Evolutionary conservation across 2,329 filamentous ascomycete species (phyloP).

Genomic region (Ascochyta rabiei): DNA sequence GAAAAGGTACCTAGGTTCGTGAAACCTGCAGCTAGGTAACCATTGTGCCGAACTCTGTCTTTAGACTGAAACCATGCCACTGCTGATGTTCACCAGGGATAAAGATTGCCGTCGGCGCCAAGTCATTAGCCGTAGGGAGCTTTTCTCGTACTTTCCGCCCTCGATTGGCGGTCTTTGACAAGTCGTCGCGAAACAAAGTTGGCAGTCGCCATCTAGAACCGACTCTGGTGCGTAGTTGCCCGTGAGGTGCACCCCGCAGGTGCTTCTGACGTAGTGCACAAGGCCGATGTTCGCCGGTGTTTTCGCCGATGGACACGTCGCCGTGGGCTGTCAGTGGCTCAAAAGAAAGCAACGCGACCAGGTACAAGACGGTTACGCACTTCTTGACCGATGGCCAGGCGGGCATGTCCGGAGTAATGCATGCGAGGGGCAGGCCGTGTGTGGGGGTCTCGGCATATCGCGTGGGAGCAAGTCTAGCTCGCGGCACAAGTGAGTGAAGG

Average conservation of each 20-base stretch:
- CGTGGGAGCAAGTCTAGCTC: conserved; percentile 9
- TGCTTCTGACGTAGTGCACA: conserved; percentile 26
- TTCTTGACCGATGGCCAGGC: conserved; percentile 8
- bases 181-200: background rate
- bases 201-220: conserved; percentile 8
- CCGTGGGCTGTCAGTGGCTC: conserved; percentile 14
- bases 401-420: conserved; percentile 7
- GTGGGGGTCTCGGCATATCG: conserved; percentile 6
- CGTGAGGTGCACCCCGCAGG: conserved; percentile 26
- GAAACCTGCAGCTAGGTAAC: background rate
- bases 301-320: conserved; percentile 20
- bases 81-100: conserved; percentile 5
- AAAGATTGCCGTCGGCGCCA: background rate
- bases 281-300: conserved; percentile 32
- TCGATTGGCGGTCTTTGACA: background rate
- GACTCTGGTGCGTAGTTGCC: conserved; percentile 4
- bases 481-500: conserved; percentile 1
- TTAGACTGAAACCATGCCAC: conserved; percentile 3
- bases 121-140: background rate
- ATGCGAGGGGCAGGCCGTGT: conserved; percentile 11
- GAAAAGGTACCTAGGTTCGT: background rate
- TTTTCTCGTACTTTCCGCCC: background rate
- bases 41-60: conserved; percentile 1
- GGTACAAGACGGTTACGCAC: background rate
- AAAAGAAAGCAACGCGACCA: background rate